Evolutionary conservation across 257 asterid genomes (phyloP), one percentile per base, ranked within the genome.

Genomic region (Nicotiana knightiana): DNA sequence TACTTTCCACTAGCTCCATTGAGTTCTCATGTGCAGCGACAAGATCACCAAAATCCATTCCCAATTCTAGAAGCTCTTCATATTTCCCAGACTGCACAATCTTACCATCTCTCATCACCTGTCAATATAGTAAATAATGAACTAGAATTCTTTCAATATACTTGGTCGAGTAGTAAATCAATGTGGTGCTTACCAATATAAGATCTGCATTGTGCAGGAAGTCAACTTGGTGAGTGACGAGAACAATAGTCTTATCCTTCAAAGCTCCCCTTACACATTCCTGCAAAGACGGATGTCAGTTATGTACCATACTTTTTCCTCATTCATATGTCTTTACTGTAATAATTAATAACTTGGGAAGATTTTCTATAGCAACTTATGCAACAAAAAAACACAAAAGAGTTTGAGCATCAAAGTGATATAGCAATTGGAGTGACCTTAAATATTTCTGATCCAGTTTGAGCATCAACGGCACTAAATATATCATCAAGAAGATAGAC

Each of bases 381-480:
- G 37, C 2, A 2, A 1, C n/a, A 28, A 61, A 62, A 28, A 63
- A 33, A 15, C 1, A 8, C 11, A 35, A 30, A 39, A 15, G 53
- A 43, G 28, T 43, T 43, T 43, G 48, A 39, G 48, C 9, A 39
- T 39, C 48, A 39, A 39, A 39, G 48, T 21, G 8, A 78, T 11
- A 61, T 32, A 46, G 61, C 39, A 80, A 39, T 33, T 76, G 65
- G 30, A 39, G n/a, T 55, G 62, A 93, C 98, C 93, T 90, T 93
- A 71, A 92, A 93, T 81, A 93, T 89, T 77, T 92, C 92, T 6
- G 97, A 82, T 64, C 97, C 98, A 4, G 98, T 92, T 81, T 93
- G 98, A 84, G 98, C 98, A 92, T 93, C 98, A 67, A 93, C 97
- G 5, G 98, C 98, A 77, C 98, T 92, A 79, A 93, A 93, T n/a